These are phyloP conservation scores for Misopates orontium DNA, from an alignment of 257 asterid genomes.

Conservation along the genomic window DNA sequence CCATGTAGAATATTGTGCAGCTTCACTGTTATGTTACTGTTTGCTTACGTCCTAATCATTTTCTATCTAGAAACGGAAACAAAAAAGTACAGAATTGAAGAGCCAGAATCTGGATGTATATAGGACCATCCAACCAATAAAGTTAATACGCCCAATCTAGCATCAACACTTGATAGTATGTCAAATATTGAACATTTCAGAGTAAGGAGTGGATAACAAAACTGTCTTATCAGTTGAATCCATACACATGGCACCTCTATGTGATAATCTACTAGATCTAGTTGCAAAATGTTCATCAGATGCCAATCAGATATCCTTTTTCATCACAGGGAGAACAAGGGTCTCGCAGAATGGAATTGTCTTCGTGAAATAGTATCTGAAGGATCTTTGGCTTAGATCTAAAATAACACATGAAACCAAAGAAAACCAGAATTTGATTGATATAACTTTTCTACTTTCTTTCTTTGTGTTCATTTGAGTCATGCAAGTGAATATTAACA, in stretches of 20 bases:
- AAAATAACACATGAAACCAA: too few species aligned
- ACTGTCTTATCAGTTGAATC: too few species aligned
- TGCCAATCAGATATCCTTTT: too few species aligned
- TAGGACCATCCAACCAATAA: background rate
- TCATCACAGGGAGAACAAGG: too few species aligned
- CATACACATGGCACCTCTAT: background rate
- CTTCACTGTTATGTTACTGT: background rate
- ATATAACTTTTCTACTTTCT: too few species aligned
- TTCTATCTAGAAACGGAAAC: background rate
- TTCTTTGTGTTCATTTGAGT: too few species aligned
- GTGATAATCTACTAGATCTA: background rate
- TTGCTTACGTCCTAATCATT: background rate
- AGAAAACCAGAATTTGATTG: too few species aligned
- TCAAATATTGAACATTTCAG: background rate
- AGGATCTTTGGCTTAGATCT: too few species aligned
- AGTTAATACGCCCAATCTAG: background rate
- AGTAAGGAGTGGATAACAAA: background rate
- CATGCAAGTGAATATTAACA: too few species aligned
- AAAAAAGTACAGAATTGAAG: background rate
- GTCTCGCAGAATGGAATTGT: too few species aligned
- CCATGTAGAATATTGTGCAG: background rate
- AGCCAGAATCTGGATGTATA: background rate
- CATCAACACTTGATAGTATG: too few species aligned
- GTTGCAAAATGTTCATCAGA: background rate
- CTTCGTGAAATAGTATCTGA: too few species aligned